Evolutionary conservation across 1,284 basidiomycete species (phyloP).

Genomic region (Coniferiporia sulphurascens): DNA sequence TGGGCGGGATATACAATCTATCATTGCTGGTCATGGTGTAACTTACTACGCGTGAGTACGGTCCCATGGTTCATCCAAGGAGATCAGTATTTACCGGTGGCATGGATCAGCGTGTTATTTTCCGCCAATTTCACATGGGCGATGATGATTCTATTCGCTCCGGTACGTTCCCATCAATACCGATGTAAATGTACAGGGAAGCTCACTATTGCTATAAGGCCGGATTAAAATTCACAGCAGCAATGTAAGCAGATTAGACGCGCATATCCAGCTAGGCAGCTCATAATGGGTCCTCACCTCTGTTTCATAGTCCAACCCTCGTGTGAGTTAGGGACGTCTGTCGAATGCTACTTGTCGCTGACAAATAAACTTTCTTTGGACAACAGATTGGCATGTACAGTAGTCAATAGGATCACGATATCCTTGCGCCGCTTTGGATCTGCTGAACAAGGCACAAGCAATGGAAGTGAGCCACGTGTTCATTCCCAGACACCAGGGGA

Average conservation of each 20-base stretch:
- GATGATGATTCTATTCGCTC: constrained; percentile 2
- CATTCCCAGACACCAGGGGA: too few relatives aligned
- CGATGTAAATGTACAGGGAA: not conserved
- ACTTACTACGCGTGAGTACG: not conserved
- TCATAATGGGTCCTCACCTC: not conserved
- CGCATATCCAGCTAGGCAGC: too few relatives aligned
- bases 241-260: not conserved
- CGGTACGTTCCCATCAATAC: not conserved
- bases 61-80: not conserved
- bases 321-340: not conserved
- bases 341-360: too few relatives aligned
- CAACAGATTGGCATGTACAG: not conserved
- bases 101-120: not conserved
- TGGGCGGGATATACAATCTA: not conserved
- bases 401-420: not conserved
- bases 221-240: not conserved
- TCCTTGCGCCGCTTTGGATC: not conserved
- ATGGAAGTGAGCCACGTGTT: too few relatives aligned
- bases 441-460: too few relatives aligned
- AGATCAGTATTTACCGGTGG: not conserved
- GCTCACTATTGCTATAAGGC: not conserved
- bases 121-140: not conserved
- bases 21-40: not conserved
- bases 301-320: not conserved
- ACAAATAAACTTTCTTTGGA: too few relatives aligned